A percentile compares a stretch with the other conserved stretches of the same genome.
Conservation (phyloP, 495 filamentous ascomycete genomes). For the Parathielavia hyrcaniae region DNA sequence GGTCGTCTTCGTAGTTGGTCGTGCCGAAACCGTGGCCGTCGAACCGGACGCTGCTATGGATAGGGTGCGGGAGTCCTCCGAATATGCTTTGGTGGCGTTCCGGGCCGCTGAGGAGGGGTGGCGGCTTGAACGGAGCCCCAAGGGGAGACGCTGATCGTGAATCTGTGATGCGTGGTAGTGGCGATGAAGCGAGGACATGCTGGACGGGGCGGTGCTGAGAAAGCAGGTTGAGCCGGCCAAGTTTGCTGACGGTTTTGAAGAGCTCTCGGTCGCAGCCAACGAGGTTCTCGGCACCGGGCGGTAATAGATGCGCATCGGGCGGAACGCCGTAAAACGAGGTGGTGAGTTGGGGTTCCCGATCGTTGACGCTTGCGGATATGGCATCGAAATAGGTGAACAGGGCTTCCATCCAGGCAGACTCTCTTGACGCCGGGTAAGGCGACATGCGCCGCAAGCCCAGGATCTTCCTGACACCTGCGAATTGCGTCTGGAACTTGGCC, state of each 20-base stretch:
- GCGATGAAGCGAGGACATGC: slow-evolving; percentile 27
- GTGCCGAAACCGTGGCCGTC: slow-evolving; percentile 57
- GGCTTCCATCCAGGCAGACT: slow-evolving; percentile 81
- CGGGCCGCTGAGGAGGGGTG: slow-evolving; percentile 13
- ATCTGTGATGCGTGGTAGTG: slow-evolving; percentile 20
- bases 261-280: slow-evolving; percentile 79
- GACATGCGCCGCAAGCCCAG: slow-evolving; percentile 69
- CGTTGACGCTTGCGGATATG: slow-evolving; percentile 87
- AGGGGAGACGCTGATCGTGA: slow-evolving; percentile 33
- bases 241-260: slow-evolving; percentile 68
- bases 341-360: slow-evolving; percentile 82
- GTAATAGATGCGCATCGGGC: slow-evolving; percentile 63
- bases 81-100: slow-evolving; percentile 22
- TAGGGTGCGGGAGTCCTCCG: slow-evolving; percentile 18
- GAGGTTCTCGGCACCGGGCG: slow-evolving; percentile 60
- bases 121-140: slow-evolving; percentile 48
- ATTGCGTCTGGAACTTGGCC: slow-evolving; percentile 86
- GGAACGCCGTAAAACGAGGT: slow-evolving; percentile 55
- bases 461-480: slow-evolving; percentile 89
- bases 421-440: slow-evolving; percentile 59
- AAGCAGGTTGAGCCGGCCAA: slow-evolving; percentile 83
- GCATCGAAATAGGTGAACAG: slow-evolving; percentile 95
- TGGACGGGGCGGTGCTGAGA: slow-evolving; percentile 64
- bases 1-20: slow-evolving; percentile 44
- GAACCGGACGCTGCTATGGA: slow-evolving; percentile 40